Evolutionary conservation across 2,329 filamentous ascomycete species (phyloP), one percentile per base, ranked within the genome.

Genomic region (Aspergillus luchuensis): DNA sequence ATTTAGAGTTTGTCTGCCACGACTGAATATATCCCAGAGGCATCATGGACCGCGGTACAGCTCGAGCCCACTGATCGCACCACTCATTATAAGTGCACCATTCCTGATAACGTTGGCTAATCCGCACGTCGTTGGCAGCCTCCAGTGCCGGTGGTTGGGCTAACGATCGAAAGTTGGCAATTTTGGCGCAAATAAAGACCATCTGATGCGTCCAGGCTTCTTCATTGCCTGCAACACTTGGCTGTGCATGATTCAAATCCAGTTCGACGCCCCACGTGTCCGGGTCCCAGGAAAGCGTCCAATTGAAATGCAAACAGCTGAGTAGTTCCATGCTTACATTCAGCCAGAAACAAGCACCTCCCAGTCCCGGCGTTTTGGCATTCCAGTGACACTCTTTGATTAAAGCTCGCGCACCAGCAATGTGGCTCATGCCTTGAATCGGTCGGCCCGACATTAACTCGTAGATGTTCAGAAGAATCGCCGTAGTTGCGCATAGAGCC

Each of bases 361-460:
- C 93, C 19, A 97, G 86, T 0, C 93, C 92, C 1, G 83, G 85
- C 38, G 90, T 90, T 63, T 83, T 86, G 0, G 91, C 91, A 69
- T 91, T 89, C 94, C 94, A 97, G 4, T 88, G 87, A 69, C 92
- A 97, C 72, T 97, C 92, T 63, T 92, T 91, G 69, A 97, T 93
- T 53, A 97, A 80, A 1, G 91, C 91, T 56, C 92, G 85, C 8
- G 92, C 91, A 5, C 92, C 92, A 0, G 90, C 89, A 66, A 94
- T 93, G 71, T 97, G 93, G 67, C 91, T 93, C 89, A 95, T 94
- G n/a, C 90, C 85, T 68, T 92, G 87, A 39, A 89, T 81, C 5
- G 90, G 87, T 66, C 87, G 87, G 71, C 94, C 90, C 52, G 87
- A 92, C 91, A 97, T 96, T 68, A 93, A 89, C 75, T 97, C 92